Percentiles rank a stretch among this genome's conserved stretches.
These are phyloP conservation scores for Tolypocladium guangdongense DNA, from an alignment of 2,329 filamentous ascomycete genomes.

Conservation along the genomic window DNA sequence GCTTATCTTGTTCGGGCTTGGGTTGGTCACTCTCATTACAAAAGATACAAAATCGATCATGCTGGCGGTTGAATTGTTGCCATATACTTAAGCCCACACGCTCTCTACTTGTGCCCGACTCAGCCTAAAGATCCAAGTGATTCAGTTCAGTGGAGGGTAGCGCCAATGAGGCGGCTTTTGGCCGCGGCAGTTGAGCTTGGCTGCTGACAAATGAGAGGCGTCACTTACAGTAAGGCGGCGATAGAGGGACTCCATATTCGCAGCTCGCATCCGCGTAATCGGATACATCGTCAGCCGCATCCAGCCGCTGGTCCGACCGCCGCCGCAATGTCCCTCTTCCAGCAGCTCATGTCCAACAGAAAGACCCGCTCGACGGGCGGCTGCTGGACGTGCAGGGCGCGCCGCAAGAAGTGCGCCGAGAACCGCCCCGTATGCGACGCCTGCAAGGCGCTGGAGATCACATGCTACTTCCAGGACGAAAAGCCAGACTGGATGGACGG, in stretches of 20 bases:
- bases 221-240: neutral
- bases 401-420: constrained; percentile 52
- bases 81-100: neutral
- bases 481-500: constrained; percentile 51
- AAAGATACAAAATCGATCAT: neutral
- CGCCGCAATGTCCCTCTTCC: constrained; percentile 10
- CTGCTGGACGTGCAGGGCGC: constrained; percentile 51
- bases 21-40: neutral
- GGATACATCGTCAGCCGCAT: neutral
- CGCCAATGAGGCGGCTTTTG: neutral
- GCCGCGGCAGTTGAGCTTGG: neutral
- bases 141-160: too few species aligned
- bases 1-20: neutral
- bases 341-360: constrained; percentile 14
- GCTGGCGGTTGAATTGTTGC: neutral
- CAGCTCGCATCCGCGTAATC: neutral
- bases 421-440: constrained; percentile 36
- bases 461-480: constrained; percentile 38
- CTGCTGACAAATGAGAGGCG: neutral
- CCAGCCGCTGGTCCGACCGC: neutral
- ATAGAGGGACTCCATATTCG: neutral
- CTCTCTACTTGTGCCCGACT: too few species aligned
- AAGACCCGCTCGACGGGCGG: constrained; percentile 30
- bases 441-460: constrained; percentile 43
- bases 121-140: too few species aligned